Evolutionary conservation across 2,329 filamentous ascomycete species (phyloP), one percentile per base, ranked within the genome.

Genomic region (Talaromyces verruculosus): DNA sequence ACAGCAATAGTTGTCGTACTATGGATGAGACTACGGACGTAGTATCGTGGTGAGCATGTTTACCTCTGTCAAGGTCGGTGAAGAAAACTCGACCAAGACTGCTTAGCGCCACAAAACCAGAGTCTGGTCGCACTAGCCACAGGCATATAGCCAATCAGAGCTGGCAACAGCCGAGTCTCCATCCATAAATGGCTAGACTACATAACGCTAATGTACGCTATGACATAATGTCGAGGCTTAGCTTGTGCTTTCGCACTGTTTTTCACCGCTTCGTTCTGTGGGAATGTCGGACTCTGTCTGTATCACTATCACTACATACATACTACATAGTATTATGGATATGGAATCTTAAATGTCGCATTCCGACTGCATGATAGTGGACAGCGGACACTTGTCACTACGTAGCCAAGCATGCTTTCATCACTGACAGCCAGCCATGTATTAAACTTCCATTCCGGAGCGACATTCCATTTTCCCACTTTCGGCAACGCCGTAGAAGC

Each of bases 221-320:
- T 64, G 62, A 58, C 62, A 58, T 58, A 47, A 58, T 58, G 3
- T 28, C 51, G 62, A 58, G 62, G 62, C 62, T 64, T 41, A 64
- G 62, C 39, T 39, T 30, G 51, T 30, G 57, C 17, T 19, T 39
- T 35, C 17, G 4, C 53, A 30, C 11, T 11, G 19, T 47, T 58
- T 55, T 58, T 57, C 62, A 64, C 62, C 62, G 62, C 62, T 64
- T 33, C 49, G 17, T 57, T 43, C 47, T 33, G 17, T n/a, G 15
- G 37, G 39, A 60, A 45, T 60, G 57, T 60, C 57, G 57, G 55
- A 19, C 49, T 30, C 49, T 30, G 17, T 57, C 53, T 35, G 53
- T 37, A 37, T 22, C 35, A 57, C 47, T 28, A 57, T 37, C 49
- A 1, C 17, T 30, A 13, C 28, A 15, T 28, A 25, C 13, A 33